Base-by-base conservation (phyloP, 2,329 filamentous ascomycete species). In the Plectosphaerella cucumerina region DNA sequence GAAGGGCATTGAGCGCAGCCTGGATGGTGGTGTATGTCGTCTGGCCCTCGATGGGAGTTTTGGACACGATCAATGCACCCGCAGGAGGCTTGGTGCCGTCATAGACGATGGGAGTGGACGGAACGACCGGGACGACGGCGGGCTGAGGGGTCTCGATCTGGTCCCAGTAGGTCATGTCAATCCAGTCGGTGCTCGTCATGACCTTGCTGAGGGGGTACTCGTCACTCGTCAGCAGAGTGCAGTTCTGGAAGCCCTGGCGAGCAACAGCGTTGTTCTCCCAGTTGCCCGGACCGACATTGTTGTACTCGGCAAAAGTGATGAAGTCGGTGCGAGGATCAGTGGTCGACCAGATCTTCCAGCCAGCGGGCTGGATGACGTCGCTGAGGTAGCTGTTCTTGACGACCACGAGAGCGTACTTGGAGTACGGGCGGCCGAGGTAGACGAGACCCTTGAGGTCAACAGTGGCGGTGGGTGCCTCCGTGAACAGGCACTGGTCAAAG, bases 391-490 rank as follows among this genome's bases (percentile, higher is more conserved):
- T 75, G 23, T 70, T 66, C 62, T 81, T 78, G 62, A 80, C 73
- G 11, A 72, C 69, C 15, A 81, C 77, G n/a, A 74, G 64, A 10
- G 77, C 71, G 52, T 74, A 80, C 49, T 71, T 65, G 31, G 69
- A 61, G 75, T 78, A 82, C 20, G 78, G 78, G 3, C 78, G 71
- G 5, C 79, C 78, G 22, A 82, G 73, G 53, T 75, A 81, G 55
- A 71, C 74, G 3, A 66, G 64, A 2, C 72, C 37, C 8, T 49
- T 53, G 20, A 53, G 47, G 12, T 53, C 50, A 9, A 49, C 74
- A 5, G 65, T 56, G 1, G 59, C 49, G 35, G 81, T 61, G 44
- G 63, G 70, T 44, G 70, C 75, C 49, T 77, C 74, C 65, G 80
- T 78, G 66, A 83, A 75, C 39, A 82, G 51, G 50, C 60, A 61